Base-by-base conservation (phyloP, 1,284 basidiomycete genomes). In the Heliocybe sulcata region DNA sequence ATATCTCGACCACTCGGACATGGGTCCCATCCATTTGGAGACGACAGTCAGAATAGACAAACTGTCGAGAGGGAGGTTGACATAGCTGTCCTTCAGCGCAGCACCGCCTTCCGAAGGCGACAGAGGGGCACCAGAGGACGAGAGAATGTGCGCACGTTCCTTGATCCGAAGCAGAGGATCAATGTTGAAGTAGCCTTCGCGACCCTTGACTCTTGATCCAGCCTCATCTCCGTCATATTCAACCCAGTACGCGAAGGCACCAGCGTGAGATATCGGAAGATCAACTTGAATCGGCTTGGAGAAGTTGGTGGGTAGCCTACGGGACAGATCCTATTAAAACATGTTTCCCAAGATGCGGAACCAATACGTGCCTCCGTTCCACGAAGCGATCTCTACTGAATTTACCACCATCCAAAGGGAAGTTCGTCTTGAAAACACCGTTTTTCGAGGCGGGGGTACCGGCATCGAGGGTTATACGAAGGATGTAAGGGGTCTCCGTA, bases 21-120 rank as follows among this genome's bases (percentile, higher is more conserved):
- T 70, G 1, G 85, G 79, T 1, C 94, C 95, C 91, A 97, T 96
- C 95, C 95, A 98, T 70, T 98, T 98, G 1, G 93, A 94, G 48
- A 98, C 85, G 47, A 94, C 77, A 6, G 92, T 94, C 56, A 97
- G 75, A 62, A 97, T 87, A 35, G 87, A 82, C 14, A 98, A 78
- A 10, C 87, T 91, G 67, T 96, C 89, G 27, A 97, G 77, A 1
- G 92, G 86, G 10, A 97, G 73, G 60, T 87, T 77, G 58, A 88
- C 75, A 51, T 71, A 65, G 54, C 81, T 73, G 11, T 77, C 66
- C 52, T 73, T 64, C 51, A 85, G 67, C 0, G 74, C 66, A 4
- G 77, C 79, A 10, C 79, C 77, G 14, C 78, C 77, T 23, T 77
- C 69, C 9, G 64, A 64, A 19, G 73, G 76, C 20, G 79, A 75